A percentile compares a stretch with the other conserved stretches of the same genome.
Conservation (phyloP, 164 flowering plant genomes). For the Taxillus chinensis region DNA sequence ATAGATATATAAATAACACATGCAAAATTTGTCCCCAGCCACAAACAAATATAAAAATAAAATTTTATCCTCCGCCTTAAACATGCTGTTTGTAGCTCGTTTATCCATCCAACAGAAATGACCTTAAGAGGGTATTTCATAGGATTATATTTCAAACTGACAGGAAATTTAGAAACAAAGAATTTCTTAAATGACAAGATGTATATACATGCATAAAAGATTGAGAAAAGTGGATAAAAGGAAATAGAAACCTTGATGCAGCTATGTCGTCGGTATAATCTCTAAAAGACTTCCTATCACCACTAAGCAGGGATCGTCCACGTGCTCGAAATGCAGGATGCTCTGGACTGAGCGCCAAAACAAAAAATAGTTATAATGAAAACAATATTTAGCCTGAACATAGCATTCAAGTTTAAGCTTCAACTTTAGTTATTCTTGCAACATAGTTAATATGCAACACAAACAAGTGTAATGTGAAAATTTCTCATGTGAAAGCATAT, state of each 20-base stretch:
- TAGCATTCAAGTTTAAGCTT: too few relatives aligned
- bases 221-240: not conserved
- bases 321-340: constrained; percentile 83
- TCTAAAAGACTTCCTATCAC: constrained; percentile 62
- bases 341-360: constrained; percentile 67
- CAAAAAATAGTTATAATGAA: not conserved
- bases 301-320: constrained; percentile 84
- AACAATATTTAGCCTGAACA: too few relatives aligned
- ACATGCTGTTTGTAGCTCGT: too few relatives aligned
- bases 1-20: too few relatives aligned
- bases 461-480: too few relatives aligned
- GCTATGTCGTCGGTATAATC: constrained; percentile 51
- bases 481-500: too few relatives aligned
- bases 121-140: not conserved
- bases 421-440: too few relatives aligned
- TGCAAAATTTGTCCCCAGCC: too few relatives aligned
- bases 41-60: too few relatives aligned
- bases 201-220: not conserved
- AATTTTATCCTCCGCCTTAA: too few relatives aligned
- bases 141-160: not conserved
- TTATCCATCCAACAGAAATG: not conserved
- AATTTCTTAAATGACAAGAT: not conserved
- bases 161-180: not conserved
- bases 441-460: too few relatives aligned
- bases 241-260: constrained; percentile 56